Percentiles rank a stretch among this genome's conserved stretches.
Conservation (phyloP, 257 asterid species). For the Salvia splendens region DNA sequence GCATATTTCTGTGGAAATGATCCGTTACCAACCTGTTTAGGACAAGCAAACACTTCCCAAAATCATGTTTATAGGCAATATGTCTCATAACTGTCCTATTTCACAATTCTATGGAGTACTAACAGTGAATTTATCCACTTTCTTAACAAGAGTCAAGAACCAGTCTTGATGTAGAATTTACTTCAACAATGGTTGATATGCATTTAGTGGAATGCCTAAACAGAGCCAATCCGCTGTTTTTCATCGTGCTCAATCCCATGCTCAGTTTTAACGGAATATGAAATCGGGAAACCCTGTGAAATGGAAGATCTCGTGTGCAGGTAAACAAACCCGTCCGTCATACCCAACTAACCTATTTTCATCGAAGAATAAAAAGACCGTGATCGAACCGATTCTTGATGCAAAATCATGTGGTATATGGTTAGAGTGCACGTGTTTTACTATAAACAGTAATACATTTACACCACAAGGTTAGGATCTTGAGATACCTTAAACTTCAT, state of each 20-base stretch:
- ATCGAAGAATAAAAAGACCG: too few species aligned
- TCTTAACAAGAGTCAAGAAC: too few species aligned
- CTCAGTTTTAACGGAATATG: neutral
- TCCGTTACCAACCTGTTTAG: neutral
- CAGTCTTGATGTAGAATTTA: neutral
- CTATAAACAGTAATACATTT: neutral
- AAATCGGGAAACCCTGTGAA: too few species aligned
- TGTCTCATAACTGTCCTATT: neutral
- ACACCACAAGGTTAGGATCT: neutral
- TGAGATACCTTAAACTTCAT: neutral
- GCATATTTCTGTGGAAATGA: neutral
- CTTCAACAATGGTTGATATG: neutral
- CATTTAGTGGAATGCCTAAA: neutral
- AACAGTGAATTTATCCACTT: too few species aligned
- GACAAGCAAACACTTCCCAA: neutral
- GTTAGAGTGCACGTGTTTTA: neutral
- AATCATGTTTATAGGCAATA: neutral
- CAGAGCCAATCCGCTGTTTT: constrained; percentile 1
- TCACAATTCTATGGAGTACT: neutral
- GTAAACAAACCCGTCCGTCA: neutral
- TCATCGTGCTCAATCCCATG: neutral
- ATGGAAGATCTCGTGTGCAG: neutral
- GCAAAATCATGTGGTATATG: neutral
- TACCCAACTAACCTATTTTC: neutral
- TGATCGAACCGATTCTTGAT: neutral